Percentiles rank a stretch among this genome's conserved stretches.
These are phyloP conservation scores for Bryum argenteum DNA, from an alignment of 225 moss, liverwort and hornwort genomes.

Conservation along the genomic window DNA sequence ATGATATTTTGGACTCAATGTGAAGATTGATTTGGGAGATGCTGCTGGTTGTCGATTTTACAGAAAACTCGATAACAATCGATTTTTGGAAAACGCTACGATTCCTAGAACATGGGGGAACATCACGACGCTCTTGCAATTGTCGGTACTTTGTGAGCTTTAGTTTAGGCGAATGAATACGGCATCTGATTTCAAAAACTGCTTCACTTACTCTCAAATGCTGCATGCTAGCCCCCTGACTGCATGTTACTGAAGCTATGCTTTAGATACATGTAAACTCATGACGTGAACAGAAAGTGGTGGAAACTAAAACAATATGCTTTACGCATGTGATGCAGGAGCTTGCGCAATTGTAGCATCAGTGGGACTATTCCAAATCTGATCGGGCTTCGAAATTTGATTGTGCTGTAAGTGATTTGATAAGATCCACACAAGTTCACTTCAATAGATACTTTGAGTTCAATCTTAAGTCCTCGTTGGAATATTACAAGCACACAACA, in stretches of 20 bases:
- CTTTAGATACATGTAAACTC: background rate
- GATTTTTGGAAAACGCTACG: constrained; percentile 36
- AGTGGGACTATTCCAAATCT: constrained; percentile 33
- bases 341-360: constrained; percentile 57
- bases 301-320: background rate
- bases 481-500: background rate
- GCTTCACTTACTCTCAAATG: background rate
- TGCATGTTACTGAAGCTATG: background rate
- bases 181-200: background rate
- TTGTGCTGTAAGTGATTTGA: constrained; percentile 32
- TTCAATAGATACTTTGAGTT: background rate
- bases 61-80: constrained; percentile 78
- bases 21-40: background rate
- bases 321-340: constrained; percentile 36
- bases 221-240: background rate
- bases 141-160: constrained; percentile 35
- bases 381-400: constrained; percentile 21
- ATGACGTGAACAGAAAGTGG: background rate
- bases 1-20: background rate
- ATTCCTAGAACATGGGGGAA: constrained; percentile 44
- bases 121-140: constrained; percentile 55
- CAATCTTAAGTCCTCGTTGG: background rate
- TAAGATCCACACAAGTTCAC: background rate
- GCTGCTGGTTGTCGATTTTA: constrained; percentile 16
- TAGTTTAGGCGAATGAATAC: background rate